phyloP scores from a whole-genome alignment of 2,329 filamentous ascomycete genomes.

The Fusarium nisikadoi region DNA sequence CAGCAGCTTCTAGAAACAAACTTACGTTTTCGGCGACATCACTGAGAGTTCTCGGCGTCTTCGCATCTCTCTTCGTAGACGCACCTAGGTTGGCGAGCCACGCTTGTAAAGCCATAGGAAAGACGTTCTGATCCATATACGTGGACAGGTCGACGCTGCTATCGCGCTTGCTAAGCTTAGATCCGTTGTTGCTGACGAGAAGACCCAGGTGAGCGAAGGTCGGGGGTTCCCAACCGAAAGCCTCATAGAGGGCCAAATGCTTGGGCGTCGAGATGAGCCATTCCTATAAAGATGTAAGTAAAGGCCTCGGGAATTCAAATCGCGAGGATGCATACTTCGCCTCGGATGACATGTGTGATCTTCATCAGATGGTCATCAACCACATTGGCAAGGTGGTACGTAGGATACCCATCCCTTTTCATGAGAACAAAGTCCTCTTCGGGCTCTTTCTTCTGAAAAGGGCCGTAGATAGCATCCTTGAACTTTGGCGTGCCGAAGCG shows the following conservation, averaged over 20 bases:
- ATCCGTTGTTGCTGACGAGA: conserved; percentile 73
- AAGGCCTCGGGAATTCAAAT: neutral
- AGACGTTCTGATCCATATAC: conserved; percentile 59
- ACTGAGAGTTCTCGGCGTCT: conserved; percentile 62
- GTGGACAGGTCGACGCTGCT: conserved; percentile 60
- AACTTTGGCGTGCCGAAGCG: conserved; percentile 68
- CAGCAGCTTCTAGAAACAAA: neutral
- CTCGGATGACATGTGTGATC: conserved; percentile 94
- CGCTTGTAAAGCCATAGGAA: conserved; percentile 71
- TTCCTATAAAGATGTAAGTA: conserved; percentile 64
- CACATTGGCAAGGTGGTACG: conserved; percentile 97
- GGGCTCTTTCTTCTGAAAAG: conserved; percentile 64
- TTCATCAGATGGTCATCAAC: conserved; percentile 96
- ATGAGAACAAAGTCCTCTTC: conserved; percentile 88
- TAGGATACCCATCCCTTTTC: conserved; percentile 92
- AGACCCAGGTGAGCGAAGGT: conserved; percentile 84
- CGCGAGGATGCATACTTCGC: conserved; percentile 65
- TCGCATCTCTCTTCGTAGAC: conserved; percentile 44
- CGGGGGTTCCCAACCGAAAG: conserved; percentile 78
- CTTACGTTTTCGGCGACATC: conserved; percentile 76
- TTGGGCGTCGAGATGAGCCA: conserved; percentile 95
- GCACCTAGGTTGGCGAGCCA: conserved; percentile 79
- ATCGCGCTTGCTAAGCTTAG: conserved; percentile 89
- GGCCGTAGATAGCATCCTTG: conserved; percentile 83
- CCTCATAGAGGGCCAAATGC: conserved; percentile 76